Conservation (phyloP, 192 early-diverging fungal genomes). For the Rhizoclosmatium globosum region DNA sequence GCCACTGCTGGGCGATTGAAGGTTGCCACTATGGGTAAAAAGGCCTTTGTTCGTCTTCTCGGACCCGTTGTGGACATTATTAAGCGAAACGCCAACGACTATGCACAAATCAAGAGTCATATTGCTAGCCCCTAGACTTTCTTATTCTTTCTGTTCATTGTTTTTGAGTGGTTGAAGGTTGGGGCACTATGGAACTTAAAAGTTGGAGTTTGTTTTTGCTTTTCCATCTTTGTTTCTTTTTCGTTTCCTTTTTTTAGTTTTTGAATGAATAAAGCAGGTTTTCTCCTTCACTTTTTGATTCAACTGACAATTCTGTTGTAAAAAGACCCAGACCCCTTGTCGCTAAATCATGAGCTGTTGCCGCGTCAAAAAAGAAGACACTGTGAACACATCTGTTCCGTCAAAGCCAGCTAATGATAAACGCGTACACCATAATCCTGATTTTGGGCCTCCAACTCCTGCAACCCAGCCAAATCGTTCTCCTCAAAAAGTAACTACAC, state of each 20-base stretch:
- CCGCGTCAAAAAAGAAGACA: too few relatives aligned
- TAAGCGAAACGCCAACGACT: conserved; percentile 93
- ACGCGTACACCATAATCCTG: too few relatives aligned
- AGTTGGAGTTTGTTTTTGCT: background rate
- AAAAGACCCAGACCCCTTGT: too few relatives aligned
- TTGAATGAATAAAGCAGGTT: background rate
- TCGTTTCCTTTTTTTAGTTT: background rate
- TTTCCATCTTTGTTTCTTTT: conserved; percentile 8
- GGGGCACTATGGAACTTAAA: background rate
- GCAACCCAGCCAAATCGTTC: too few relatives aligned
- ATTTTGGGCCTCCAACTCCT: too few relatives aligned
- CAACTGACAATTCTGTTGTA: background rate
- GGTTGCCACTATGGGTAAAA: conserved; percentile 94
- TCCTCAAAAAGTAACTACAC: too few relatives aligned
- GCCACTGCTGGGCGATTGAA: conserved; percentile 80
- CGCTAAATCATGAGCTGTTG: too few relatives aligned
- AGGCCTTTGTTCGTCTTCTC: conserved; percentile 93
- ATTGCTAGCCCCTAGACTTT: conserved; percentile 4
- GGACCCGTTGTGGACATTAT: conserved; percentile 97
- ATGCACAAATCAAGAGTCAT: conserved; percentile 54
- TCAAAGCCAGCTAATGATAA: too few relatives aligned
- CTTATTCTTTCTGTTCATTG: background rate
- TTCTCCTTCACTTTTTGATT: background rate
- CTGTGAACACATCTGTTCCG: too few relatives aligned
- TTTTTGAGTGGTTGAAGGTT: background rate